Evolutionary conservation across 257 asterid genomes (phyloP).

Genomic region (Parsonsia alboflavescens): DNA sequence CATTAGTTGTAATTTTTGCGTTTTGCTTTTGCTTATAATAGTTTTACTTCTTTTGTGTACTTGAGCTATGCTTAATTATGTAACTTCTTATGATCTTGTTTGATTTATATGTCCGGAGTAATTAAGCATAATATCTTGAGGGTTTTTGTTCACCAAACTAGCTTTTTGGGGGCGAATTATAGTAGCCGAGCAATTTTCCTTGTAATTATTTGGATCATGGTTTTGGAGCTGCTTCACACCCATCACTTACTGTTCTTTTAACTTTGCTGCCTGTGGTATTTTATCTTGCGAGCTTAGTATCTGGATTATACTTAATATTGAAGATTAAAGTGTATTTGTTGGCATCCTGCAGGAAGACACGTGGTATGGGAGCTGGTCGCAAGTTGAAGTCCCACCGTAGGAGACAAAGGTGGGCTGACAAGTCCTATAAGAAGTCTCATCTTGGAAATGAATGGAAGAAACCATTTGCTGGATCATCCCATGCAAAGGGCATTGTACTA

Average conservation of each 20-base stretch:
- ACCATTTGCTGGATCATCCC: slow-evolving; percentile 82
- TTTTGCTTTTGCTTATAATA: not conserved
- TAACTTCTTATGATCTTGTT: not conserved
- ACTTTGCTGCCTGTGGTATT: not conserved
- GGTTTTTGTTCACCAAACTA: not conserved
- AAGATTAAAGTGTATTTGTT: not conserved
- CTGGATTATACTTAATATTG: not conserved
- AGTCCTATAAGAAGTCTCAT: slow-evolving; percentile 71
- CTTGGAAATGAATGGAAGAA: slow-evolving; percentile 83
- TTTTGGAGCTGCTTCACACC: not conserved
- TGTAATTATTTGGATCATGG: not conserved
- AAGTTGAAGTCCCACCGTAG: slow-evolving; percentile 71
- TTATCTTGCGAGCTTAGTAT: not conserved
- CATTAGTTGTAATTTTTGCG: not conserved
- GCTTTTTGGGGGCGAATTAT: not conserved
- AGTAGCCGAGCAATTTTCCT: not conserved
- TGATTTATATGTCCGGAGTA: not conserved
- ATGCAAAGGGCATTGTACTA: slow-evolving; percentile 76
- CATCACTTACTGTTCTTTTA: not conserved
- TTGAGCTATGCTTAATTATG: not conserved
- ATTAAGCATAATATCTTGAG: not conserved
- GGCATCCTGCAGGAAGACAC: slow-evolving; percentile 46
- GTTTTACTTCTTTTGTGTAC: not conserved
- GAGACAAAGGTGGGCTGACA: slow-evolving; percentile 75
- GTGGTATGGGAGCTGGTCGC: slow-evolving; percentile 90